phyloP scores from a whole-genome alignment of 768 basidiomycete genomes.

The Tylopilus sp. region DNA sequence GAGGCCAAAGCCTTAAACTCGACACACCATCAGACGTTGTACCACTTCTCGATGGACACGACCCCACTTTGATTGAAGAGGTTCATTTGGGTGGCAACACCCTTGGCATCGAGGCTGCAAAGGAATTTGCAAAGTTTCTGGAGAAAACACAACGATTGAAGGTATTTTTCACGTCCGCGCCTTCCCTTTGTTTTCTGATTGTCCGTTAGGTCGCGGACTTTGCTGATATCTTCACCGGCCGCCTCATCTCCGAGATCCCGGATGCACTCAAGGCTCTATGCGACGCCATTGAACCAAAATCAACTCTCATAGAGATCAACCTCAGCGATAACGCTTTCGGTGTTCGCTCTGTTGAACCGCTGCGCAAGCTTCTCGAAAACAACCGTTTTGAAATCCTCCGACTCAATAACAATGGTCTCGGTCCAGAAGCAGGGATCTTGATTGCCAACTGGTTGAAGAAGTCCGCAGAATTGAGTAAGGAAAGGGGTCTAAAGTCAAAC shows the following conservation, averaged over 20 bases:
- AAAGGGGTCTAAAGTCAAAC: conserved; percentile 65
- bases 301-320: conserved; percentile 81
- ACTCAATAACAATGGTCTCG: conserved; percentile 96
- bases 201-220: conserved; percentile 83
- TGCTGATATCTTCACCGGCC: conserved; percentile 96
- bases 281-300: conserved; percentile 77
- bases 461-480: conserved; percentile 67
- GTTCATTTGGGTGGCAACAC: conserved; percentile 94
- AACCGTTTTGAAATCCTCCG: conserved; percentile 80
- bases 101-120: conserved; percentile 85
- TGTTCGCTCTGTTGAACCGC: conserved; percentile 89
- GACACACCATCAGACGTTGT: conserved; percentile 71
- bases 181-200: conserved; percentile 1
- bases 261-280: conserved; percentile 84
- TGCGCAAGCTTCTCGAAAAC: conserved; percentile 83
- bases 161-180: conserved; percentile 37
- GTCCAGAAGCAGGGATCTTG: conserved; percentile 80
- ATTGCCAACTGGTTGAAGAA: conserved; percentile 81
- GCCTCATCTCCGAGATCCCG: conserved; percentile 94
- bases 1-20: conserved; percentile 58
- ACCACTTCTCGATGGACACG: conserved; percentile 63
- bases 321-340: conserved; percentile 97
- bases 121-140: conserved; percentile 79
- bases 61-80: conserved; percentile 72
- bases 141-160: conserved; percentile 62